These are phyloP conservation scores for Verticillium klebahnii DNA, from an alignment of 2,329 filamentous ascomycete genomes.

Conservation along the genomic window DNA sequence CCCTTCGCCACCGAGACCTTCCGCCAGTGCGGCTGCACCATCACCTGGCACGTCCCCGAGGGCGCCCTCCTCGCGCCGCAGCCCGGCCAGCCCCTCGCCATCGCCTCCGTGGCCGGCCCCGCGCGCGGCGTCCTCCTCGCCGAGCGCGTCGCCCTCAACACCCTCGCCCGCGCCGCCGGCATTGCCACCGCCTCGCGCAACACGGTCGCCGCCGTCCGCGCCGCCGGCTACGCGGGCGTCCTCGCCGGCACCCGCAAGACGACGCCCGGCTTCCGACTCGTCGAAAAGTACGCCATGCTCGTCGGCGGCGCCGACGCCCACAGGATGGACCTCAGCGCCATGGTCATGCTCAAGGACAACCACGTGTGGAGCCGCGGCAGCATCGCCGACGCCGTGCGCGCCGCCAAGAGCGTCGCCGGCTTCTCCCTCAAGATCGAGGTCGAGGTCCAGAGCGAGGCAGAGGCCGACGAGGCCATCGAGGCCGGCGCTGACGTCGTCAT, in stretches of 20 bases:
- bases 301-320: conserved; percentile 90
- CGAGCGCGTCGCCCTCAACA: conserved; percentile 89
- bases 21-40: conserved; percentile 80
- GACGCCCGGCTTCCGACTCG: conserved; percentile 88
- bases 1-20: conserved; percentile 97
- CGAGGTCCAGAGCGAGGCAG: conserved; percentile 81
- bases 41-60: conserved; percentile 82
- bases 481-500: conserved; percentile 95
- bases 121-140: conserved; percentile 78
- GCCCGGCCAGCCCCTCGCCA: conserved; percentile 41
- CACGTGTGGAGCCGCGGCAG: conserved; percentile 89
- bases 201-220: conserved; percentile 51
- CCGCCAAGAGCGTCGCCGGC: conserved; percentile 78
- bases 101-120: conserved; percentile 83
- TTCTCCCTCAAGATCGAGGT: conserved; percentile 96
- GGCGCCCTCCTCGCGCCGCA: conserved; percentile 60
- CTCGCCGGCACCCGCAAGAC: conserved; percentile 97
- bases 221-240: conserved; percentile 72
- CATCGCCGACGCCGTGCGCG: conserved; percentile 79
- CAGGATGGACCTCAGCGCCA: conserved; percentile 82
- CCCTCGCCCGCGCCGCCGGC: conserved; percentile 84
- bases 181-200: conserved; percentile 67
- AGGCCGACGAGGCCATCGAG: conserved; percentile 85
- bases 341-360: conserved; percentile 99
- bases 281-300: conserved; percentile 98